Percentiles rank a stretch among this genome's conserved stretches.
Conservation (phyloP, 164 flowering plant species). For the Magnolia officinalis region DNA sequence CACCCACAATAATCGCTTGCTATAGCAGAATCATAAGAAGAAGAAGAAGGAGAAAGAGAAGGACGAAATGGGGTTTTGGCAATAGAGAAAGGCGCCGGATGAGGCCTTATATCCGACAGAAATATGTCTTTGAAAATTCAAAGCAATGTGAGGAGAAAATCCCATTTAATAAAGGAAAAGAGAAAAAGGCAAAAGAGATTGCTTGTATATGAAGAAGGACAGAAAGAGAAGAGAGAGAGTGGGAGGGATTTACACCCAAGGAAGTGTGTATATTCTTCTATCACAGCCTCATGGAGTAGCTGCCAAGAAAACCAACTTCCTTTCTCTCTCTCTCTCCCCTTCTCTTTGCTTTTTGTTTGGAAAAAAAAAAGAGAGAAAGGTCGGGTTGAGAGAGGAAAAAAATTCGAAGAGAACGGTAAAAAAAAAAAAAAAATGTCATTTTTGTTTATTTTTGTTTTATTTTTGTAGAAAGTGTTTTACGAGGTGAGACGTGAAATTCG, state of each 20-base stretch:
- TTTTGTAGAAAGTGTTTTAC: background rate
- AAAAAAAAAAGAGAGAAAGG: background rate
- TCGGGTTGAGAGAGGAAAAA: background rate
- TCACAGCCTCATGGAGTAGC: constrained; percentile 32
- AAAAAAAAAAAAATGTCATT: background rate
- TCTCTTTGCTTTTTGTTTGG: background rate
- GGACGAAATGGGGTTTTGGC: background rate
- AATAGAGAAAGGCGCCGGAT: background rate
- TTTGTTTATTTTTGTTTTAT: constrained; percentile 7
- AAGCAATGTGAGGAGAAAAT: background rate
- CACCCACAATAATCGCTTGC: background rate
- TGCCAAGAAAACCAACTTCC: constrained; percentile 17
- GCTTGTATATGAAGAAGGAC: constrained; percentile 20
- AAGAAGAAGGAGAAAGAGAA: background rate
- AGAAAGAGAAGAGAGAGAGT: background rate
- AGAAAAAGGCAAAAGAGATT: constrained; percentile 1
- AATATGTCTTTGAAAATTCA: too few relatives aligned
- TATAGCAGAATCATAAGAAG: background rate
- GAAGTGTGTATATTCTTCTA: constrained; percentile 10
- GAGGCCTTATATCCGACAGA: background rate
- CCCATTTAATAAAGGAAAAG: background rate
- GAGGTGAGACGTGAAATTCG: background rate
- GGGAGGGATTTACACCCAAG: constrained; percentile 6
- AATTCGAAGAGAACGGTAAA: background rate
- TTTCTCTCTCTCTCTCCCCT: background rate